phyloP scores from a whole-genome alignment of 345 rosid species.

The Ceriops zippeliana region DNA sequence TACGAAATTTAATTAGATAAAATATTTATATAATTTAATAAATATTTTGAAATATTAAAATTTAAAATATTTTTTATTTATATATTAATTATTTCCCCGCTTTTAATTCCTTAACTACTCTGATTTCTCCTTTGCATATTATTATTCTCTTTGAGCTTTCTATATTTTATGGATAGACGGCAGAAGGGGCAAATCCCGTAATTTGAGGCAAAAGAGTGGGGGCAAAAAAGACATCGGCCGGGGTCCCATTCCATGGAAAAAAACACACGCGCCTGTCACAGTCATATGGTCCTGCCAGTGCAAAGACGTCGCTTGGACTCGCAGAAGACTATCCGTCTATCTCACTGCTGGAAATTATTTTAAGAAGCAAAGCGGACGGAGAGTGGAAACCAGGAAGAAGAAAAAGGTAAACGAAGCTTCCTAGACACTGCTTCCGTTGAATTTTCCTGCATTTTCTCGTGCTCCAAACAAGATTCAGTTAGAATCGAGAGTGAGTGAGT shows the following conservation, averaged over 20 bases:
- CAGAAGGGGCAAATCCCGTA: background rate
- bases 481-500: background rate
- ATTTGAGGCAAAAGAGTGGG: background rate
- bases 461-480: conserved; percentile 5
- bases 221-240: background rate
- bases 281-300: conserved; percentile 12
- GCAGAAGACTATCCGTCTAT: background rate
- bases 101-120: too few relatives aligned
- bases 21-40: too few relatives aligned
- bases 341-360: background rate
- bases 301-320: conserved; percentile 30
- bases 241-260: background rate
- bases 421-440: conserved; percentile 9
- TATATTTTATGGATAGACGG: too few relatives aligned
- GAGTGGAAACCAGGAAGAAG: background rate
- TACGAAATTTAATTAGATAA: too few relatives aligned
- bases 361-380: background rate
- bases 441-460: background rate
- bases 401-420: background rate
- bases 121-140: too few relatives aligned
- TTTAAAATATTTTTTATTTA: too few relatives aligned
- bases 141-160: too few relatives aligned
- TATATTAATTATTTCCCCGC: too few relatives aligned
- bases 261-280: background rate
- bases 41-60: too few relatives aligned